Base-by-base conservation (phyloP, 2,329 filamentous ascomycete genomes). In the Pochonia chlamydosporia region DNA sequence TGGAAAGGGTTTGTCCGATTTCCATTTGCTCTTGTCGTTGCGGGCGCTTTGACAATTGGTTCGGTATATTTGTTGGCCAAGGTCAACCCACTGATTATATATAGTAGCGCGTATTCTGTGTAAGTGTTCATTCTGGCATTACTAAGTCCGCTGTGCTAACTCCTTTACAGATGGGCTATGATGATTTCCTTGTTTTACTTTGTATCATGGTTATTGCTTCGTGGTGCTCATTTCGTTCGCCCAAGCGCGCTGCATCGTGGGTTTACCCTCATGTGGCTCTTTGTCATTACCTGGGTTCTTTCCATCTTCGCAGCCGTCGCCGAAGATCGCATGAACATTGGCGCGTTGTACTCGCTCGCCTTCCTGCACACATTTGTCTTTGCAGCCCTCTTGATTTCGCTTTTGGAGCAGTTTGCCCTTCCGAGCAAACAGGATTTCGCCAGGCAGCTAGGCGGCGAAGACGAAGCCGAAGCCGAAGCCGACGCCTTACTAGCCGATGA, bases 1-100 rank as follows among this genome's bases (percentile, higher is more conserved):
- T 84, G 85, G 74, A 84, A 84, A 56, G 93, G 93, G 1, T 82
- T 95, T 58, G 89, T 89, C 66, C 81, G 92, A 28, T 93, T 89
- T 55, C 90, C 91, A 0, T 70, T 96, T 43, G 81, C 89, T 2
- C 73, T 96, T 35, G 60, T 76, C 18, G 73, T 89, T 28, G 78
- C 91, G 1, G 80, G 78, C 1, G 82, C 75, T 1, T 70, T 86
- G n/a, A 81, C 86, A 0, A 64, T 95, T 21, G 87, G 81, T 1
- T 73, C 89, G 16, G 85, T 87, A 2, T 87, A 87, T 55, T 67
- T 97, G 44, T 59, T 95, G 36, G 79, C 80, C 31, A 95, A 93
- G 64, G 70, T 92, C 61, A 97, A 97, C 60, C 90, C 92, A 1
- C 79, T 89, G 57, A 89, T 97, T 57, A 73, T 93, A n/a, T 93